Conservation (phyloP, 805 yeast genomes). For the Danielozyma ontarioensis region DNA sequence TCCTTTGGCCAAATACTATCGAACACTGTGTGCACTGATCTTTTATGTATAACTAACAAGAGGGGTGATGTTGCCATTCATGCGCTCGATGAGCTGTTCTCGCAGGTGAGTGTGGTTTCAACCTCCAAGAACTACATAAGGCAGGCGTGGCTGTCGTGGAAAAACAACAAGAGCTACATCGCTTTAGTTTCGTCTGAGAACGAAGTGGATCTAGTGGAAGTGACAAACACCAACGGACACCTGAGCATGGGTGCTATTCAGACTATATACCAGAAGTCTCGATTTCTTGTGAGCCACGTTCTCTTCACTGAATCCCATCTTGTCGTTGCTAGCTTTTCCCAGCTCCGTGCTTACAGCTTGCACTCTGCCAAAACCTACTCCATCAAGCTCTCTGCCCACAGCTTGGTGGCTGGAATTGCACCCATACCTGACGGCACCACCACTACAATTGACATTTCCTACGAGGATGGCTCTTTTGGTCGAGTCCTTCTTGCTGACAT, state of each 20-base stretch:
- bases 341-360: too few species aligned
- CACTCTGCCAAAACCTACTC: too few species aligned
- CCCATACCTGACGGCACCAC: too few species aligned
- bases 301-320: not conserved
- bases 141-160: constrained; percentile 11
- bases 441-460: too few species aligned
- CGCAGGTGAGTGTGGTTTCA: constrained; percentile 1
- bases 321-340: not conserved
- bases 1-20: constrained; percentile 12
- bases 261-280: not conserved
- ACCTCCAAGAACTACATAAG: constrained; percentile 4
- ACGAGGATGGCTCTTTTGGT: too few species aligned
- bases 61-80: constrained; percentile 12
- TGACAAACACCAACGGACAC: not conserved
- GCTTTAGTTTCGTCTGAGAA: constrained; percentile 12
- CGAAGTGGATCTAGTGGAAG: constrained; percentile 2
- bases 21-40: constrained; percentile 3
- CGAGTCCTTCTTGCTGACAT: too few species aligned
- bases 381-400: too few species aligned
- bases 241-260: constrained; percentile 2
- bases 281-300: not conserved
- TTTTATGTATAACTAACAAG: constrained; percentile 10
- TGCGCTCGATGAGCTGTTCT: constrained; percentile 4
- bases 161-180: constrained; percentile 3
- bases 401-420: too few species aligned